Percentiles rank a stretch among this genome's conserved stretches.
phyloP scores from a whole-genome alignment of 1,139 yeast species.

The Arxiozyma heterogenica region DNA sequence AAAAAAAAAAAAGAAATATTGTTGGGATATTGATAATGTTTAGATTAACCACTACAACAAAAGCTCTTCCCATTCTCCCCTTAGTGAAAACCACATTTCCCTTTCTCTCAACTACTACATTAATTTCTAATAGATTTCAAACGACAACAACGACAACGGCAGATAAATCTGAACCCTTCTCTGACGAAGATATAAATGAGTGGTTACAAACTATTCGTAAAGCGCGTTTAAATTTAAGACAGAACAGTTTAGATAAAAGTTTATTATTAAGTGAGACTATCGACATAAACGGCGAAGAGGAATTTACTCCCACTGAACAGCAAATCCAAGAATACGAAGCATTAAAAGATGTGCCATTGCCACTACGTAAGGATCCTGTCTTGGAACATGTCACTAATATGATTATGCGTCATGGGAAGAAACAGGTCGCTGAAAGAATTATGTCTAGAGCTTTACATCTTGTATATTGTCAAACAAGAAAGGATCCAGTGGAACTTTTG shows the following conservation, averaged over 20 bases:
- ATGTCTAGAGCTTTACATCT: slow-evolving; percentile 74
- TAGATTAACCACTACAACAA: not conserved
- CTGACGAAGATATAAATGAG: slow-evolving; percentile 53
- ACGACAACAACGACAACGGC: not conserved
- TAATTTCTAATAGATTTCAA: not conserved
- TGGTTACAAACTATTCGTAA: slow-evolving; percentile 57
- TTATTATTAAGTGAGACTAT: slow-evolving; percentile 35
- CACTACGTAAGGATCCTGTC: slow-evolving; percentile 57
- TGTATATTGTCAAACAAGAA: slow-evolving; percentile 35
- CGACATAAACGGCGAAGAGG: slow-evolving; percentile 30
- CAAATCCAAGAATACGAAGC: slow-evolving; percentile 49
- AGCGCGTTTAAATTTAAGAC: slow-evolving; percentile 40
- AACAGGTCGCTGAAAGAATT: slow-evolving; percentile 66
- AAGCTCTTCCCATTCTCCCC: not conserved
- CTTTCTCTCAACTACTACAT: not conserved
- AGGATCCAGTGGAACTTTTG: slow-evolving; percentile 68
- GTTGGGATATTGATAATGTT: not conserved
- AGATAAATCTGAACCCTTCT: slow-evolving; percentile 7
- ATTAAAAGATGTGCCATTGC: slow-evolving; percentile 47
- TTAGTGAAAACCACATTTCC: not conserved
- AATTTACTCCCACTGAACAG: slow-evolving; percentile 48
- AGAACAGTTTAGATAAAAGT: slow-evolving; percentile 31
- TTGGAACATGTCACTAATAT: slow-evolving; percentile 72
- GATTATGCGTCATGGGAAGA: slow-evolving; percentile 90
- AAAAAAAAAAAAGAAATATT: too few relatives aligned